Evolutionary conservation across 78 protist genomes (phyloP).

Genomic region (Protostelium mycophagum): DNA sequence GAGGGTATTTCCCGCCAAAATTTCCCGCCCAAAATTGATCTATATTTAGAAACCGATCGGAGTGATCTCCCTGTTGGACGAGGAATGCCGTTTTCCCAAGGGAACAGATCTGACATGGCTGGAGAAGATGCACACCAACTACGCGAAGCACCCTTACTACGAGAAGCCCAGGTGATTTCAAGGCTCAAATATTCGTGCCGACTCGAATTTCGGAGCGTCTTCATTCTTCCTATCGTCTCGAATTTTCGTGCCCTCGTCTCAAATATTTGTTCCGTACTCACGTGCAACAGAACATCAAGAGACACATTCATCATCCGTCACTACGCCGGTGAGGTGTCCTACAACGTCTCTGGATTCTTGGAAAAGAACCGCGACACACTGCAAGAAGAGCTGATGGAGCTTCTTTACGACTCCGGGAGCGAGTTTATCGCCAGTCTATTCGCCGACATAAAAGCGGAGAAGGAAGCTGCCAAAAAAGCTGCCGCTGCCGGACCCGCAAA

Average conservation of each 20-base stretch:
- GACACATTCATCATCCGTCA: constrained; percentile 52
- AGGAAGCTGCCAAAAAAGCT: constrained; percentile 7
- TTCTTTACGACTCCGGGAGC: constrained; percentile 37
- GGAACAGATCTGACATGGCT: constrained; percentile 46
- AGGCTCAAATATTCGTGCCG: not conserved
- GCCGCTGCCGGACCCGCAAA: constrained; percentile 49
- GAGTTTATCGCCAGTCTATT: constrained; percentile 43
- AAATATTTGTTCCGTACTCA: not conserved
- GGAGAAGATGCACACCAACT: constrained; percentile 26
- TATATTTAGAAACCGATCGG: constrained; percentile 58
- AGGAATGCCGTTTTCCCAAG: constrained; percentile 71
- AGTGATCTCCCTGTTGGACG: constrained; percentile 73
- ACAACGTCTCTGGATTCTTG: constrained; percentile 62
- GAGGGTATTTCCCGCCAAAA: not conserved
- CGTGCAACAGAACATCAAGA: constrained; percentile 35
- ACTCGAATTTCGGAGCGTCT: not conserved
- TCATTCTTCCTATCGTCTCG: too few relatives aligned
- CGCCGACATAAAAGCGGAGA: constrained; percentile 6
- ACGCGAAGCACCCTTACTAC: constrained; percentile 37
- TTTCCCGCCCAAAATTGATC: not conserved
- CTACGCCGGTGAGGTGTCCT: constrained; percentile 81
- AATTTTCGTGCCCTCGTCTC: not conserved
- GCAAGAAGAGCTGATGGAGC: constrained; percentile 51
- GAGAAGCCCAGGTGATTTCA: constrained; percentile 57
- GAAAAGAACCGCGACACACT: constrained; percentile 78